Conservation (phyloP, 768 basidiomycete species). For the Kondoa subrosea region DNA sequence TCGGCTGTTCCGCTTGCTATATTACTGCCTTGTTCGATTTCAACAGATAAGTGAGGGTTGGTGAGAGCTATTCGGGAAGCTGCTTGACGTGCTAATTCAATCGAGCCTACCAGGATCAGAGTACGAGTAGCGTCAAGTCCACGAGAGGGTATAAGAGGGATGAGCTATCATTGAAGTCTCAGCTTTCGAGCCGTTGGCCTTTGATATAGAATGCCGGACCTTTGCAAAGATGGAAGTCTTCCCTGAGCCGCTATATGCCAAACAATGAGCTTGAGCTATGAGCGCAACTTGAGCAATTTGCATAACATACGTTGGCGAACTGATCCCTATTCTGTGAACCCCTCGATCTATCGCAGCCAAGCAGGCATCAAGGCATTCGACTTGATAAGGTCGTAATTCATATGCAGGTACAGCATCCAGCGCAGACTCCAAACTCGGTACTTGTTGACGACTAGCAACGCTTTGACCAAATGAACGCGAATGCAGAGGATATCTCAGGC, state of each 20-base stretch:
- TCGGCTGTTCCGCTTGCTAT: conserved; percentile 65
- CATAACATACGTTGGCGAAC: conserved; percentile 40
- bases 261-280: neutral
- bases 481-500: too few species aligned
- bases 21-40: conserved; percentile 82
- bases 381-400: conserved; percentile 58
- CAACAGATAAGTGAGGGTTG: conserved; percentile 59
- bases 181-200: too few species aligned
- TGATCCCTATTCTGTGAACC: conserved; percentile 60
- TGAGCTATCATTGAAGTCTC: conserved; percentile 2
- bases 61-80: conserved; percentile 50
- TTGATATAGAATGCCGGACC: too few species aligned
- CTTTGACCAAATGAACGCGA: too few species aligned
- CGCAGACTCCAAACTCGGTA: too few species aligned
- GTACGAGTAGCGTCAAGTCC: conserved; percentile 42
- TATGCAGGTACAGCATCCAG: too few species aligned
- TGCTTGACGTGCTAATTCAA: conserved; percentile 78
- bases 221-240: conserved; percentile 87
- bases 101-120: conserved; percentile 70
- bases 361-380: conserved; percentile 60
- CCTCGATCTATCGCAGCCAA: conserved; percentile 51
- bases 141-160: conserved; percentile 28
- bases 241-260: conserved; percentile 46
- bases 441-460: too few species aligned
- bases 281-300: neutral